Conservation (phyloP, 306 rosid genomes). For the Sechiopsis laciniata region DNA sequence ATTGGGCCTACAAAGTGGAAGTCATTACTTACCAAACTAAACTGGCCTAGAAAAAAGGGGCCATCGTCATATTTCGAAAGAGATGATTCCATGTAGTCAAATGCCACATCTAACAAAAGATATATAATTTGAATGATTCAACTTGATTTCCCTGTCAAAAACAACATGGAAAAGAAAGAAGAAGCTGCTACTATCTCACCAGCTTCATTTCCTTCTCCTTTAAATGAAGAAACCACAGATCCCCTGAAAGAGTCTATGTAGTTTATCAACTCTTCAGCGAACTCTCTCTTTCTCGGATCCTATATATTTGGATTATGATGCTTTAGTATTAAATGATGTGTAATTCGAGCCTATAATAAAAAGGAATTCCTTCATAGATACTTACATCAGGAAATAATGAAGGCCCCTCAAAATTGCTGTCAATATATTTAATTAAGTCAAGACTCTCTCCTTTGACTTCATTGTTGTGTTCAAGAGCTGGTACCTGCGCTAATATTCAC, state of each 20-base stretch:
- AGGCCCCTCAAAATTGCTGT: slow-evolving; percentile 52
- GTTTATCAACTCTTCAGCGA: slow-evolving; percentile 64
- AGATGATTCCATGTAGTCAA: slow-evolving; percentile 59
- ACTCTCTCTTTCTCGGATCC: slow-evolving; percentile 52
- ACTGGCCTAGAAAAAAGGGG: slow-evolving; percentile 75
- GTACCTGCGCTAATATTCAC: slow-evolving; percentile 23
- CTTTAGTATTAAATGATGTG: neutral
- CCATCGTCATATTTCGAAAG: slow-evolving; percentile 70
- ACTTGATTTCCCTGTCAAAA: neutral
- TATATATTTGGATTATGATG: slow-evolving; percentile 22
- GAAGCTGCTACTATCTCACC: slow-evolving; percentile 37
- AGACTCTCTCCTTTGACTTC: slow-evolving; percentile 63
- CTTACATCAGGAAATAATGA: slow-evolving; percentile 66
- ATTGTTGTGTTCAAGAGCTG: slow-evolving; percentile 59
- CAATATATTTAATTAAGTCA: slow-evolving; percentile 57
- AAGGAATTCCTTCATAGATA: neutral
- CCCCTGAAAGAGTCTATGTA: slow-evolving; percentile 47
- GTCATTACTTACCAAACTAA: slow-evolving; percentile 49
- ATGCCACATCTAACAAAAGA: slow-evolving; percentile 43
- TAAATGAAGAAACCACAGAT: slow-evolving; percentile 45
- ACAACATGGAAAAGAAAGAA: slow-evolving; percentile 18
- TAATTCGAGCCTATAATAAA: neutral
- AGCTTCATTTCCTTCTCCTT: slow-evolving; percentile 47
- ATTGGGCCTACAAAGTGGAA: neutral
- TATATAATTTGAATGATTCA: slow-evolving; percentile 1